These are phyloP conservation scores for Primulina huaijiensis DNA, from an alignment of 257 asterid species.

Conservation along the genomic window DNA sequence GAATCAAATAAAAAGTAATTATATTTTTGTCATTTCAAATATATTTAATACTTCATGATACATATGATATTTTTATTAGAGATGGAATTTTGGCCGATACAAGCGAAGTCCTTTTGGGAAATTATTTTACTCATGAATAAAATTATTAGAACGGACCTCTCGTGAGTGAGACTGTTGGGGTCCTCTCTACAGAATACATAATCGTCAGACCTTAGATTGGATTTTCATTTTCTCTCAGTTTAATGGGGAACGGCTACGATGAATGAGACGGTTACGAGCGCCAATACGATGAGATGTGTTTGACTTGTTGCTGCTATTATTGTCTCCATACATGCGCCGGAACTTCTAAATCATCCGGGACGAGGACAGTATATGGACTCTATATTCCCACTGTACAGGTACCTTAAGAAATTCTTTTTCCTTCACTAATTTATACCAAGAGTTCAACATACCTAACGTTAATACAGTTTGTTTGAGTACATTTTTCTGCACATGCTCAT, in stretches of 20 bases:
- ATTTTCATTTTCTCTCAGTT: background rate
- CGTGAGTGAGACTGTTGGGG: background rate
- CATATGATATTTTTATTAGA: too few species aligned
- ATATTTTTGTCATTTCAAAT: too few species aligned
- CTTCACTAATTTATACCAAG: background rate
- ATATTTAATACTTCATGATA: too few species aligned
- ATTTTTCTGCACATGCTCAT: constrained; percentile 57
- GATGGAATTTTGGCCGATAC: too few species aligned
- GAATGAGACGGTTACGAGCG: constrained; percentile 10
- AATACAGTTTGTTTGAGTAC: constrained; percentile 36
- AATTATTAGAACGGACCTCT: background rate
- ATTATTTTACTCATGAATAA: too few species aligned
- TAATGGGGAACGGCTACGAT: constrained; percentile 21
- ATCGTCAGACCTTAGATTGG: background rate
- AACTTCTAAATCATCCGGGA: constrained; percentile 44
- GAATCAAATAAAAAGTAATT: too few species aligned
- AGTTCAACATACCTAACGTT: background rate
- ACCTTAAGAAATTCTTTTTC: background rate
- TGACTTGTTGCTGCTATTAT: constrained; percentile 44
- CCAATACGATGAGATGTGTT: too few species aligned
- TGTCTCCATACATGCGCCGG: constrained; percentile 42
- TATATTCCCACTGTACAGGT: constrained; percentile 87
- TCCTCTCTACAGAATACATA: background rate
- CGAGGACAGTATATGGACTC: constrained; percentile 54
- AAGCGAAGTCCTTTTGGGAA: too few species aligned